Percentiles rank a stretch among this genome's conserved stretches.
Conservation (phyloP, 768 basidiomycete species). For the Rhodotorula paludigena region DNA sequence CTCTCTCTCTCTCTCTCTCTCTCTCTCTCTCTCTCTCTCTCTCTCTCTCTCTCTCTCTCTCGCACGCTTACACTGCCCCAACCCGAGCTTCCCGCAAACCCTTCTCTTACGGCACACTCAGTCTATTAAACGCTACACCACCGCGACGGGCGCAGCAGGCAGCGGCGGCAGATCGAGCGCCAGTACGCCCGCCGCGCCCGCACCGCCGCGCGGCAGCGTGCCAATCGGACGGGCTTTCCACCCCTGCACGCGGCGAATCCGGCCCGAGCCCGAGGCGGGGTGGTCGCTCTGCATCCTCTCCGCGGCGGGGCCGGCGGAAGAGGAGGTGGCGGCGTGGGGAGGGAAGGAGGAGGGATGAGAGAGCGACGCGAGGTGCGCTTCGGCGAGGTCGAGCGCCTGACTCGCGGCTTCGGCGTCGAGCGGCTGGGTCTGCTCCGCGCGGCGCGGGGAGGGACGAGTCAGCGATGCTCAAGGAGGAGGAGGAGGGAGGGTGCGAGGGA, state of each 20-base stretch:
- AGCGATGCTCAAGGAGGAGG: not conserved
- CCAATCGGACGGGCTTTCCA: slow-evolving; percentile 30
- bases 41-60: too few species aligned
- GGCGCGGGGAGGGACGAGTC: not conserved
- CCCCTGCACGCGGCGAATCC: not conserved
- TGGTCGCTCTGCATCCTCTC: not conserved
- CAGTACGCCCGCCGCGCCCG: slow-evolving; percentile 5
- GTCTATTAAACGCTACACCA: too few species aligned
- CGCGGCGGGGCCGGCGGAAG: not conserved
- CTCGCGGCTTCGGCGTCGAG: not conserved
- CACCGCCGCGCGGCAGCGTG: slow-evolving; percentile 10
- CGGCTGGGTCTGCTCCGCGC: not conserved
- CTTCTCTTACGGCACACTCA: too few species aligned
- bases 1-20: too few species aligned
- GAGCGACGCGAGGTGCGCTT: not conserved
- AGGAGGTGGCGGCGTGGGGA: not conserved
- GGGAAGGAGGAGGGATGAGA: not conserved
- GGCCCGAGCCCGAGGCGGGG: too few species aligned
- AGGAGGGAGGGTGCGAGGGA: not conserved
- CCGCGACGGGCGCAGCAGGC: not conserved
- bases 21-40: too few species aligned
- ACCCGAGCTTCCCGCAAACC: too few species aligned
- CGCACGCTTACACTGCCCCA: not conserved
- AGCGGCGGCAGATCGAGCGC: slow-evolving; percentile 11
- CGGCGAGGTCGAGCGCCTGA: not conserved